Base-by-base conservation (phyloP, 2,329 filamentous ascomycete genomes). In the Zopfia rhizophila region DNA sequence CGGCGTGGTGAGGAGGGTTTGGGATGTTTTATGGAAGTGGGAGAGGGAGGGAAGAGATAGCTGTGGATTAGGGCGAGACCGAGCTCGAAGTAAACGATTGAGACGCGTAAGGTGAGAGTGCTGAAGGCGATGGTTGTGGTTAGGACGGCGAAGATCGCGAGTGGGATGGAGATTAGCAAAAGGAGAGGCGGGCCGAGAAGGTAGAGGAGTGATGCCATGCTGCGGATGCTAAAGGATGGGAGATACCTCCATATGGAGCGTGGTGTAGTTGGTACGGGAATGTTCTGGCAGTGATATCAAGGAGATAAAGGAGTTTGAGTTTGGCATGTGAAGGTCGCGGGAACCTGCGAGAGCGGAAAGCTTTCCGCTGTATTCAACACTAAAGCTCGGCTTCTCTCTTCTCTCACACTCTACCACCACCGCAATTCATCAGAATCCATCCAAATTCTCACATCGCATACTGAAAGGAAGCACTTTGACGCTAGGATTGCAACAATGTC, bases 51-150 rank as follows among this genome's bases (percentile, higher is more conserved):
- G 37, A 65, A 63, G 29, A 76, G 48, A 53, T 63, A 74, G 35
- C 65, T 66, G 42, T 70, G 66, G 5, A 73, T 23, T 16, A 76
- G 58, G 7, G 75, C 74, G 29, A 72, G 40, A 17, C 65, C 63
- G 7, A 77, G 67, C 47, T 77, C 72, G 46, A 70, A 56, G 53
- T 77, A 77, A 19, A 77, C 72, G 31, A 74, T 56, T 3, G 67
- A 65, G 23, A 72, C 68, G 40, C 73, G 72, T 14, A 74, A 53
- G 16, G 70, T 57, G 12, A 77, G 66, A 19, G 72, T 60, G 29
- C 59, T 60, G 38, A 75, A 33, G 27, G 73, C 71, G 43, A 75
- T 53, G 22, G 63, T 56, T 10, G 72, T 75, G 14, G 73, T 76
- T 28, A 73, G 35, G 42, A 60, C 40, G 13, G 72, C 72, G 45